Conservation (phyloP, 495 filamentous ascomycete species). For the Trichodelitschia bisporula region DNA sequence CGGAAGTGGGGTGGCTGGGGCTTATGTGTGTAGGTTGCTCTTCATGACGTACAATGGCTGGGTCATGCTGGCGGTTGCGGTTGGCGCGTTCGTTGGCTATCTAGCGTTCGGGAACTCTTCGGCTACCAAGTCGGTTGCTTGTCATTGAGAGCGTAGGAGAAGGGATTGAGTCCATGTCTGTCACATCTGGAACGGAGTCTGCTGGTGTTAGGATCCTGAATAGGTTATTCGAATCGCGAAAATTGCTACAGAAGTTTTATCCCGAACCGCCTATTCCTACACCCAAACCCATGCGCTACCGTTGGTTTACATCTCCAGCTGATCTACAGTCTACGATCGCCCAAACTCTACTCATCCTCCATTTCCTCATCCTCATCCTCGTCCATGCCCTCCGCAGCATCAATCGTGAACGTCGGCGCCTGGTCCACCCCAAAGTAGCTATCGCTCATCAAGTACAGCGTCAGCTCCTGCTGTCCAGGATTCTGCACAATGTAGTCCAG, state of each 20-base stretch:
- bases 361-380: conserved; percentile 74
- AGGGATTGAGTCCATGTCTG: neutral
- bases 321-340: no score
- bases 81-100: conserved; percentile 79
- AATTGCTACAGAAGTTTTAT: neutral
- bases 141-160: conserved; percentile 32
- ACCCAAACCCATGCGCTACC: no score
- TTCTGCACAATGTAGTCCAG: conserved; percentile 76
- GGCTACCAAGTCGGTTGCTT: conserved; percentile 63
- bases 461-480: conserved; percentile 66
- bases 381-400: conserved; percentile 79
- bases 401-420: conserved; percentile 67
- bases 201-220: neutral
- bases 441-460: conserved; percentile 88
- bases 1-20: neutral
- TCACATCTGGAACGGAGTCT: neutral
- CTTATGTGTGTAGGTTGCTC: conserved; percentile 40
- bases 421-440: conserved; percentile 96
- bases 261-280: neutral
- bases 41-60: conserved; percentile 99
- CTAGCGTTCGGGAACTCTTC: conserved; percentile 43
- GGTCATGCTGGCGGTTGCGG: conserved; percentile 78
- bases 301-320: no score
- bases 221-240: neutral
- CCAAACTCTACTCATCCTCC: conserved; percentile 26